Base-by-base conservation (phyloP, 2,329 filamentous ascomycete genomes). In the Phialophora tarda region DNA sequence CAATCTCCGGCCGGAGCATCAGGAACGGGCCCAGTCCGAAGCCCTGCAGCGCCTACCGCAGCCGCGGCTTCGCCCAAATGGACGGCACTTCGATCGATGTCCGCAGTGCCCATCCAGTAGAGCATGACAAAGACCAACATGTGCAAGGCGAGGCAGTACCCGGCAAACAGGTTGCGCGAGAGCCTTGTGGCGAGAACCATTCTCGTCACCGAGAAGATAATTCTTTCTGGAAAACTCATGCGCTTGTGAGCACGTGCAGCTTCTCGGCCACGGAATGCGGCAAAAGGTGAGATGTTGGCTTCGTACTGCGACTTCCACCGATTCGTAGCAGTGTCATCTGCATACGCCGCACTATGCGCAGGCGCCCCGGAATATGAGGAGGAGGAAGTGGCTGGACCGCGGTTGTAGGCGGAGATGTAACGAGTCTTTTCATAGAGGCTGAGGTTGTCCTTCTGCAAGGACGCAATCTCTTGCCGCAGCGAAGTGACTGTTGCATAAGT, bases 341-440 rank as follows among this genome's bases (percentile, higher is more conserved):
- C 84, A 73, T 80, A 82, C 17, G 89, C 82, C 1, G 90, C 88
- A 0, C 91, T 90, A 0, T 91, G 88, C 64, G 83, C 82, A 44
- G 85, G 83, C 65, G 81, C 82, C 1, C 78, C 77, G 50, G 88
- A 90, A n/a, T 88, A 88, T 12, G 88, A 88, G 14, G 86, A 85
- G 4, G 86, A 86, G 11, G 88, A 86, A 23, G 86, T 84, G 5
- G 84, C 84, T 14, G 85, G 86, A 54, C 86, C 86, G 61, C 93
- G 88, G 77, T 89, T 96, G 82, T 97, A 99, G 2, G 92, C 93
- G 6, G 93, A 97, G 26, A 98, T 89, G 77, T 99, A 99, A 72
- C 95, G 88, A 21, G 94, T 97, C 84, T 98, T 99, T 79, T 99
- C 95, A 78, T 99, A 99, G 7, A 99, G 84, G 73, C 91, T 93